Percentiles rank a stretch among this genome's conserved stretches.
These are phyloP conservation scores for Fusarium sp. DNA, from an alignment of 2,329 filamentous ascomycete species.

Conservation along the genomic window DNA sequence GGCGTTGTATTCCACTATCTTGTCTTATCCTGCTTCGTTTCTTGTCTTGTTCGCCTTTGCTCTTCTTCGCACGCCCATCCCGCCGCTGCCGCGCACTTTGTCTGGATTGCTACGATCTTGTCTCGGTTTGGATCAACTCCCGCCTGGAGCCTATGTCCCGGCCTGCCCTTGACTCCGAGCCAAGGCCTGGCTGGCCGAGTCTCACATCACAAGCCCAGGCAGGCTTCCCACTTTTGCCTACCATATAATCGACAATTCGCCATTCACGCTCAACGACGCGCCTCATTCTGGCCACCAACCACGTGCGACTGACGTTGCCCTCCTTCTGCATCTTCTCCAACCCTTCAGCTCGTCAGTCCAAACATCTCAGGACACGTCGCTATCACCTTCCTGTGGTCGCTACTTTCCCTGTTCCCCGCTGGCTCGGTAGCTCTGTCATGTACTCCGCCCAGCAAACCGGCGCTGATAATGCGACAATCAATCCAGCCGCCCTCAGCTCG, in stretches of 20 bases:
- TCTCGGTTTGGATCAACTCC: constrained; percentile 32
- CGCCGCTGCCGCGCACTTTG: constrained; percentile 28
- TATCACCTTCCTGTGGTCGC: constrained; percentile 54
- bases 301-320: constrained; percentile 61
- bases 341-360: constrained; percentile 57
- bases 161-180: constrained; percentile 33
- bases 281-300: constrained; percentile 57
- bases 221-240: constrained; percentile 35
- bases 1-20: constrained; percentile 23
- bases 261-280: constrained; percentile 42
- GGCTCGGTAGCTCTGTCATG: constrained; percentile 50
- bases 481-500: constrained; percentile 86
- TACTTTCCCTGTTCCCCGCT: constrained; percentile 39
- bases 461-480: constrained; percentile 89
- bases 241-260: constrained; percentile 44
- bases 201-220: constrained; percentile 37
- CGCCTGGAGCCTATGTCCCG: constrained; percentile 32
- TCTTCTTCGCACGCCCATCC: constrained; percentile 23
- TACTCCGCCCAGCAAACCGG: constrained; percentile 68
- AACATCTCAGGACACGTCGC: constrained; percentile 72
- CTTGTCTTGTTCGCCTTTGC: constrained; percentile 9
- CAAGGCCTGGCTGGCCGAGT: constrained; percentile 38
- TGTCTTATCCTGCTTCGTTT: constrained; percentile 21
- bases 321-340: constrained; percentile 56
- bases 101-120: constrained; percentile 36